Base-by-base conservation (phyloP, 345 rosid genomes). In the Carallia brachiata region DNA sequence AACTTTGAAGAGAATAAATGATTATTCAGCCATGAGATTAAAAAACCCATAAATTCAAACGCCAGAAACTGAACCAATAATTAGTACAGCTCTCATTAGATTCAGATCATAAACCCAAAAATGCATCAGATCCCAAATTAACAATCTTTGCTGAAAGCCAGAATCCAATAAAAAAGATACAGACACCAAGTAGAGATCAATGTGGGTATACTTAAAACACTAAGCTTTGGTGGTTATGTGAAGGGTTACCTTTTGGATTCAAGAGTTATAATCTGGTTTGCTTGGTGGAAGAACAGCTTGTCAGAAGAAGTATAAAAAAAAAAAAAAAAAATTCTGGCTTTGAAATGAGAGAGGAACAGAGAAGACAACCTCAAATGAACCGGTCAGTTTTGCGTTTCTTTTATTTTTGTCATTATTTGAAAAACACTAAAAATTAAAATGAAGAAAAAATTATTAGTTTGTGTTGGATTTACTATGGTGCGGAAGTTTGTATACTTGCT, bases 91-190 rank as follows among this genome's bases (percentile, higher is more conserved):
- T 31, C 16, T 40, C 60, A 68, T 58, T 52, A 36, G 34, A 66
- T 59, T 63, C 61, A 47, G 72, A 67, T 70, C 31, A 58, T 36
- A 50, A 76, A 16, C 68, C 75, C 77, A 8, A 69, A 57, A 15
- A 47, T 54, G 4, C 52, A 73, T 36, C 66, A 74, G 88, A 85
- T 82, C 84, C 71, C 70, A 28, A 70, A 69, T 36, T 36, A 54
- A 71, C 4, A 59, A 70, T 65, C 79, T 52, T 37, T 52, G 56
- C 52, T 6, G 68, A 73, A 30, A 36, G 55, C 67, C 64, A 23
- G 0, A 10, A 67, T 62, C 48, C 62, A 54, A 71, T 6, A 23
- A 2, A 34, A 66, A 40, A 13, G 32, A 71, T 18, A 13, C 6
- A 47, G 56, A 64, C 15, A 32, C 8, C 13, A 53, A 68, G 62